These are phyloP conservation scores for Pleurotus tuoliensis DNA, from an alignment of 768 basidiomycete genomes.

Conservation along the genomic window DNA sequence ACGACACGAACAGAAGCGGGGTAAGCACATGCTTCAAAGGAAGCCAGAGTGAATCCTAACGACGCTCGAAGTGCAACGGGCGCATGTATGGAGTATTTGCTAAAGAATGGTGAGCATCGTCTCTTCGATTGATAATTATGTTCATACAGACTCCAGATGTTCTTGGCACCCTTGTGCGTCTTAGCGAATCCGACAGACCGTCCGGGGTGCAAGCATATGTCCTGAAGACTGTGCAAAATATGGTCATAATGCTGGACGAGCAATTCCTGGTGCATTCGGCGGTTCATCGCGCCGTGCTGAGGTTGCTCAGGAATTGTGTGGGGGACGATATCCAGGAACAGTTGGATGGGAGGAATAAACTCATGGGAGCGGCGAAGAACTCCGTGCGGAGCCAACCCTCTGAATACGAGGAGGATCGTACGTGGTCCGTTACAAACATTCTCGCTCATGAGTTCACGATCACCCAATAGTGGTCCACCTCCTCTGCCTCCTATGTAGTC, in stretches of 20 bases:
- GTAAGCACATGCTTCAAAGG: conserved; percentile 41
- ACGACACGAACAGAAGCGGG: conserved; percentile 82
- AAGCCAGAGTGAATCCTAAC: conserved; percentile 1
- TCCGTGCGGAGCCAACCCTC: conserved; percentile 68
- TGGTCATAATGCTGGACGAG: conserved; percentile 89
- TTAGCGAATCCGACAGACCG: conserved; percentile 83
- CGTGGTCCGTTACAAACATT: conserved; percentile 24
- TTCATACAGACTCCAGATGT: conserved; percentile 50
- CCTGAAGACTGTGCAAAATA: conserved; percentile 80
- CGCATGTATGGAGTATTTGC: conserved; percentile 83
- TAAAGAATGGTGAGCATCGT: conserved; percentile 69
- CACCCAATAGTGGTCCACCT: conserved; percentile 74
- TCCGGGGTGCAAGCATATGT: conserved; percentile 91
- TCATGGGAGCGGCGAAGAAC: conserved; percentile 83
- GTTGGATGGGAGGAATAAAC: conserved; percentile 67
- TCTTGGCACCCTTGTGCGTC: conserved; percentile 75
- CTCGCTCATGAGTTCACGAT: not conserved
- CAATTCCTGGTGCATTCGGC: conserved; percentile 91
- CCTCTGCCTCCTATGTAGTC: conserved; percentile 87
- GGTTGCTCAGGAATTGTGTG: conserved; percentile 81
- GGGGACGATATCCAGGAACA: conserved; percentile 92
- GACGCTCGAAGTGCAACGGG: conserved; percentile 66
- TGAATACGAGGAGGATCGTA: conserved; percentile 86
- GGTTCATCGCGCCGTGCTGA: conserved; percentile 83
- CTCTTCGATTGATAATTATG: conserved; percentile 5